Evolutionary conservation across 2,329 filamentous ascomycete species (phyloP), one percentile per base, ranked within the genome.

Genomic region (Nigrospora oryzae): DNA sequence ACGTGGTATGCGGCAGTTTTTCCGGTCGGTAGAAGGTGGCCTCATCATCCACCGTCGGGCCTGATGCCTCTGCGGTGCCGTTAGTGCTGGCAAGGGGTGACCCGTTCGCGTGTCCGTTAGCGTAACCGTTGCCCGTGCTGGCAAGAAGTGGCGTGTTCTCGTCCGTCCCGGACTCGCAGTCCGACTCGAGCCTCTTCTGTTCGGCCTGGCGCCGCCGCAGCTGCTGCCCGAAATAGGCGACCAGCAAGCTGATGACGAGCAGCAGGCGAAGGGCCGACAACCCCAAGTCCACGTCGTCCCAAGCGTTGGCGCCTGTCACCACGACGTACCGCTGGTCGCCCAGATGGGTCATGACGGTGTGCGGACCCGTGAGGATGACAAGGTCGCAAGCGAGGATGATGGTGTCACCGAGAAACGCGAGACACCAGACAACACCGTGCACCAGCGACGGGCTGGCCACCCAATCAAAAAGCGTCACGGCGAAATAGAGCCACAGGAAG

Each of bases 21-120:
- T 85, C 84, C 2, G 90, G 90, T 54, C 91, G 84, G 63, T 94
- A 94, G 73, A 95, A 97, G 6, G 86, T 88, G 11, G 84, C 81
- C 19, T 80, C 79, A 42, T 80, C 77, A 46, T 88, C 83, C 49
- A 69, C 59, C 42, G 54, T 52, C 19, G 51, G 51, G 43, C 55
- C 54, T 32, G 46, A 40, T 32, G 33, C 47, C 43, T 59, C 58
- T 11, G 28, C 28, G 3, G 35, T 38, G 31, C 42, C 42, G 13
- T 43, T 19, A 23, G 30, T 31, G 19, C 35, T 34, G 15, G 11
- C 34, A 32, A 28, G 32, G 44, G 45, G 34, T 42, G 49, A 51
- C 13, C 52, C 50, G 44, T 51, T 55, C 14, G 53, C 43, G 43
- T 51, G 55, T 15, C 7, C 17, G 8, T 13, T 23, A 5, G 15